A percentile compares a stretch with the other conserved stretches of the same genome.
phyloP scores from a whole-genome alignment of 768 basidiomycete species.

The Tricholoma bakamatsutake region DNA sequence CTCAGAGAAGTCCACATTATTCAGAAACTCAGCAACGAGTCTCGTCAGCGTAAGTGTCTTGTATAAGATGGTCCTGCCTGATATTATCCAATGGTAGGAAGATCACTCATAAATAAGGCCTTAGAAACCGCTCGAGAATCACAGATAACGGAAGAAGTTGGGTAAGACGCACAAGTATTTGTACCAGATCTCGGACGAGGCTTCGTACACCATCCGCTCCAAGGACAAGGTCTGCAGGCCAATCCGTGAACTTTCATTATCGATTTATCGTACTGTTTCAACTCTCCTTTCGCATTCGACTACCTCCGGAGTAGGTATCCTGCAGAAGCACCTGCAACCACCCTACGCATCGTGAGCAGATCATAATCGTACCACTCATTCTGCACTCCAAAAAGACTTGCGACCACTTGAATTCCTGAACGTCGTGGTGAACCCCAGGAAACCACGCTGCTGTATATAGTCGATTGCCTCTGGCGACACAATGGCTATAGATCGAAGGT shows the following conservation, averaged over 20 bases:
- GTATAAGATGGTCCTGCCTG: no score
- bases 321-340: slow-evolving; percentile 24
- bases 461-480: slow-evolving; percentile 23
- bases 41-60: slow-evolving; percentile 28
- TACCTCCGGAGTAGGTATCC: slow-evolving; percentile 21
- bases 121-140: no score
- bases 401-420: slow-evolving; percentile 30
- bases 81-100: slow-evolving; percentile 13
- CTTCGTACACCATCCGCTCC: slow-evolving; percentile 37
- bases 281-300: slow-evolving; percentile 28
- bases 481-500: slow-evolving; percentile 28
- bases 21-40: slow-evolving; percentile 32
- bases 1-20: slow-evolving; percentile 20
- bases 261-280: slow-evolving; percentile 20
- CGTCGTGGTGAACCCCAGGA: slow-evolving; percentile 19
- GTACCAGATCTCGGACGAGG: slow-evolving; percentile 23
- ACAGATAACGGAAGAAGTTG: no score
- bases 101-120: no score
- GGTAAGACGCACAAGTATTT: slow-evolving; percentile 22
- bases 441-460: slow-evolving; percentile 24
- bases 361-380: slow-evolving; percentile 27
- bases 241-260: slow-evolving; percentile 25
- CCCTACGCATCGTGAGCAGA: slow-evolving; percentile 28
- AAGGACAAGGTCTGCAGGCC: slow-evolving; percentile 29
- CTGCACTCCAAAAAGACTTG: slow-evolving; percentile 20